phyloP scores from a whole-genome alignment of 2,329 filamentous ascomycete genomes.

The Ophidiomyces ophidiicola region DNA sequence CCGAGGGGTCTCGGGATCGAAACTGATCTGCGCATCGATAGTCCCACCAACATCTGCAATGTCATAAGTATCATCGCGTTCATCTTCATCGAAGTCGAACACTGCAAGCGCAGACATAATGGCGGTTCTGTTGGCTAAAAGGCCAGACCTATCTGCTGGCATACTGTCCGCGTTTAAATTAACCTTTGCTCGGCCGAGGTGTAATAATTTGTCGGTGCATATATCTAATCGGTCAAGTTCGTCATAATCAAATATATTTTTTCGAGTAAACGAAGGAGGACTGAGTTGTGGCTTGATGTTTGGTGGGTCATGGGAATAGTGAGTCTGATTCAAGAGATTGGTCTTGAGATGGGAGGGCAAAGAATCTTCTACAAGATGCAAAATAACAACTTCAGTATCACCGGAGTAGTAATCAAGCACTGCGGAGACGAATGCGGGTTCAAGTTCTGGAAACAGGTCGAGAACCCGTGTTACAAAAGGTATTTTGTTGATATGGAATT shows the following conservation, averaged over 20 bases:
- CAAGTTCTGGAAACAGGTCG: constrained; percentile 80
- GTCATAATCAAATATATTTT: constrained; percentile 69
- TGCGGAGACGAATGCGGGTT: constrained; percentile 66
- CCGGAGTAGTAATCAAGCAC: constrained; percentile 69
- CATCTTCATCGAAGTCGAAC: constrained; percentile 90
- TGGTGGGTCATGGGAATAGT: constrained; percentile 21
- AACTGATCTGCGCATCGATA: constrained; percentile 50
- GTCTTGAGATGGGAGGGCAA: constrained; percentile 55
- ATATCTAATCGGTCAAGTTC: constrained; percentile 61
- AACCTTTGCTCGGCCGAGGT: constrained; percentile 59
- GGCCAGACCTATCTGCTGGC: constrained; percentile 49
- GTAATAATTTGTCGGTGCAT: constrained; percentile 51
- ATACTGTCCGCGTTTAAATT: constrained; percentile 58
- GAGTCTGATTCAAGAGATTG: constrained; percentile 40
- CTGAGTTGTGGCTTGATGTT: constrained; percentile 42
- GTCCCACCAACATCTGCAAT: constrained; percentile 81
- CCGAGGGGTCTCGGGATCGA: constrained; percentile 45
- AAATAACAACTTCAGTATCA: constrained; percentile 65
- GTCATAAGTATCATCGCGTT: constrained; percentile 94
- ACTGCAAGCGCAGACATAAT: constrained; percentile 77
- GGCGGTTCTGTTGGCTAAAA: constrained; percentile 63
- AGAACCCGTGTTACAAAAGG: constrained; percentile 82
- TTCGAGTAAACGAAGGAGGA: constrained; percentile 37
- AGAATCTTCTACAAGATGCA: constrained; percentile 66
- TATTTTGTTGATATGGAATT: constrained; percentile 66